Evolutionary conservation across 2,329 filamentous ascomycete species (phyloP).

Genomic region (Trichoderma sp.): DNA sequence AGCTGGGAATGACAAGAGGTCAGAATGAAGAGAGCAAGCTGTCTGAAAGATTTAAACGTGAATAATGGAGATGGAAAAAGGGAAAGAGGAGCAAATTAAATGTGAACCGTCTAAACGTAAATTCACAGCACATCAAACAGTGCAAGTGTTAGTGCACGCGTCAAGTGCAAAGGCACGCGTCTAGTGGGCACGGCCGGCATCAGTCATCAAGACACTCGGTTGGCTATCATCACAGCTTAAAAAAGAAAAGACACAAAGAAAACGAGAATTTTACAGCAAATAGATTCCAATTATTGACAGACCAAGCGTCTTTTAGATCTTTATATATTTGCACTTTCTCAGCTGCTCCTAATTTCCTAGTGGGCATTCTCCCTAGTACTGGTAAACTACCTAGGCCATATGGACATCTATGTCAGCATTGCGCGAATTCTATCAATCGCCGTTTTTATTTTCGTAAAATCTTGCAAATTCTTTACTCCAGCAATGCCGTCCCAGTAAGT

Average conservation of each 20-base stretch:
- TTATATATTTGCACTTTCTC: not conserved
- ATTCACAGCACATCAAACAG: not conserved
- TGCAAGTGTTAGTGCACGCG: conserved; percentile 4
- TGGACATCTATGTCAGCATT: conserved; percentile 3
- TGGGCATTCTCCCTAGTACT: not conserved
- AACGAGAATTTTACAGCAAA: not conserved
- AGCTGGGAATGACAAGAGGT: not conserved
- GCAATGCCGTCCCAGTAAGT: conserved; percentile 14
- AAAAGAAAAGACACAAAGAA: not conserved
- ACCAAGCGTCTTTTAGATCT: not conserved
- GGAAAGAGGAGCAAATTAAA: not conserved
- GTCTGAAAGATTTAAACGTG: not conserved
- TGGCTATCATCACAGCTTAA: not conserved
- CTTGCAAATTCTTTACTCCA: not conserved
- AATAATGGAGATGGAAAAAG: not conserved
- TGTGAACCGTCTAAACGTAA: not conserved
- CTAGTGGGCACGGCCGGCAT: not conserved
- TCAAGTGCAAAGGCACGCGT: not conserved
- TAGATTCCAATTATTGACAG: not conserved
- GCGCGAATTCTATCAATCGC: conserved; percentile 12
- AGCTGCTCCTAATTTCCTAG: not conserved
- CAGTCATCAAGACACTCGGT: not conserved
- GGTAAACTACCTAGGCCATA: not conserved
- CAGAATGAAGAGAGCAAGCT: not conserved
- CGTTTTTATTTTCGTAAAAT: not conserved